A percentile compares a stretch with the other conserved stretches of the same genome.
phyloP scores from a whole-genome alignment of 371 early-diverging fungal species.

The Mucor irregularis region DNA sequence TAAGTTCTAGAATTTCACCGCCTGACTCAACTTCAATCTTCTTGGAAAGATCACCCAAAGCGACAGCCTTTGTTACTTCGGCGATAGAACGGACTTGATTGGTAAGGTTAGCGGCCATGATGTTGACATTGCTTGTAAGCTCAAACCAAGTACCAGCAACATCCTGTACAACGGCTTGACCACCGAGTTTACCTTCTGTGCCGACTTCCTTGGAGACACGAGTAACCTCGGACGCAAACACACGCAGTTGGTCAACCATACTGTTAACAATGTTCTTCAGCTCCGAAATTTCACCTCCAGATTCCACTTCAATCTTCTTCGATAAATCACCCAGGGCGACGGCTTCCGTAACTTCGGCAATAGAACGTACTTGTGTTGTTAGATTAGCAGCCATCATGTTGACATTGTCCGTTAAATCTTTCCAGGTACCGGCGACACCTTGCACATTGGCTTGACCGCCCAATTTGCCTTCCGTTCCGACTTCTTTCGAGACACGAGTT shows the following conservation, averaged over 20 bases:
- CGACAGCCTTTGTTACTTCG: conserved; percentile 56
- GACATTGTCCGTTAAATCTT: conserved; percentile 65
- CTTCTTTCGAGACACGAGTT: conserved; percentile 50
- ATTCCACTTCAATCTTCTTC: conserved; percentile 35
- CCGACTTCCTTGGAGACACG: conserved; percentile 57
- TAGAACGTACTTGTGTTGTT: conserved; percentile 59
- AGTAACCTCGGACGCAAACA: conserved; percentile 52
- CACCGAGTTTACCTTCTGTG: conserved; percentile 55
- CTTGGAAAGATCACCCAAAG: conserved; percentile 48
- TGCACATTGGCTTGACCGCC: conserved; percentile 50
- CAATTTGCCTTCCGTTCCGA: conserved; percentile 58
- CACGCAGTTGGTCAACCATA: conserved; percentile 58
- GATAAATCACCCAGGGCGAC: conserved; percentile 56
- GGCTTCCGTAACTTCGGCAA: conserved; percentile 58
- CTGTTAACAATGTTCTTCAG: conserved; percentile 43
- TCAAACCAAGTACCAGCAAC: conserved; percentile 66
- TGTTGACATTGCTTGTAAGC: conserved; percentile 60
- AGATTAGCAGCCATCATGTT: conserved; percentile 62
- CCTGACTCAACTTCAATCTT: conserved; percentile 33
- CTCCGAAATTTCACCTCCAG: conserved; percentile 44
- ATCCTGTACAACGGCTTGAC: conserved; percentile 44
- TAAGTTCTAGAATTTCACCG: conserved; percentile 43
- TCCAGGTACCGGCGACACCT: conserved; percentile 66
- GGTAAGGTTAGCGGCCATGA: conserved; percentile 61
- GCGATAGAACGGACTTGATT: conserved; percentile 59